Percentiles rank a stretch among this genome's conserved stretches.
phyloP scores from a whole-genome alignment of 371 early-diverging fungal species.

The Mucor indicus region DNA sequence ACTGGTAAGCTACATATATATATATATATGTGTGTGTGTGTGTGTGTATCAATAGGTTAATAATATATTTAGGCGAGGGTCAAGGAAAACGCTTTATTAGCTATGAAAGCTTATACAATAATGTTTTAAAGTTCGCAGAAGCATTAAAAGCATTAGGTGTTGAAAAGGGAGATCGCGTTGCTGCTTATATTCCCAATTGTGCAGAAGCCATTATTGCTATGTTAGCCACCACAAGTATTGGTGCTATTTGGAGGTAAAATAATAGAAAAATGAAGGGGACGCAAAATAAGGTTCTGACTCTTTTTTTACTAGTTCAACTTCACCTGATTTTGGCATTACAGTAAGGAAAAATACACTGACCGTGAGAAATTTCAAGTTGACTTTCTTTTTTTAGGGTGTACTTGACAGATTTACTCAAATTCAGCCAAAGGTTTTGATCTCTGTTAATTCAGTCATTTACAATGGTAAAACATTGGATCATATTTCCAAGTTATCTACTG shows the following conservation, averaged over 20 bases:
- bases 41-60: too few species aligned
- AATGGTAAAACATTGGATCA: constrained; percentile 87
- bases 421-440: constrained; percentile 89
- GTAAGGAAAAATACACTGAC: constrained; percentile 32
- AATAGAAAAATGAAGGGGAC: background rate
- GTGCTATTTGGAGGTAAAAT: constrained; percentile 90
- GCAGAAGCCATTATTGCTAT: constrained; percentile 84
- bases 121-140: constrained; percentile 70
- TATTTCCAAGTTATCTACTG: constrained; percentile 69
- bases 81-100: constrained; percentile 54
- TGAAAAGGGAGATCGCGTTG: constrained; percentile 84
- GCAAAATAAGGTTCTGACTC: background rate
- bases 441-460: constrained; percentile 86
- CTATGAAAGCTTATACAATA: constrained; percentile 73
- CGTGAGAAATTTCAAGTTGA: constrained; percentile 3
- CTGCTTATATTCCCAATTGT: constrained; percentile 92
- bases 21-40: too few species aligned
- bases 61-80: constrained; percentile 37
- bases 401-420: constrained; percentile 95
- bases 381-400: constrained; percentile 64
- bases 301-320: constrained; percentile 60
- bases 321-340: constrained; percentile 92
- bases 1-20: too few species aligned
- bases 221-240: constrained; percentile 92
- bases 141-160: constrained; percentile 77